Percentiles rank a stretch among this genome's conserved stretches.
Evolutionary conservation across 176 grass and related monocot genomes (phyloP).

Genomic region (Musa schizocarpa): DNA sequence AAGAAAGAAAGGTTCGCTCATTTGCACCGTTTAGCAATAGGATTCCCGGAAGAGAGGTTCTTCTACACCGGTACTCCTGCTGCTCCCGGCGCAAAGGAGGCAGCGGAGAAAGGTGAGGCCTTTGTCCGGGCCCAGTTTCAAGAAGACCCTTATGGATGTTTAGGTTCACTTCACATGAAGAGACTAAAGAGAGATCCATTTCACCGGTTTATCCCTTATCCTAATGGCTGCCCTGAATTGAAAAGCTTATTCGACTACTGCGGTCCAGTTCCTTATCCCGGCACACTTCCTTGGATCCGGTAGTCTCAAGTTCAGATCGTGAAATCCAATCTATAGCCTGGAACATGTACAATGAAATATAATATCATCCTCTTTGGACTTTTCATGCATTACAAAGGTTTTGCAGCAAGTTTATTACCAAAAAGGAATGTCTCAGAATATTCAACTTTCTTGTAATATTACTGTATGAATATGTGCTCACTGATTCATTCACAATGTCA

Average conservation of each 20-base stretch:
- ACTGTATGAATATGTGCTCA: no score
- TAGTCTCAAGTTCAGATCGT: slow-evolving; percentile 2
- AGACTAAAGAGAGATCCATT: slow-evolving; percentile 87
- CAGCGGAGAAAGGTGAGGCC: slow-evolving; percentile 68
- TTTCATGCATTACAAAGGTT: no score
- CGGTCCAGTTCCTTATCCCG: slow-evolving; percentile 58
- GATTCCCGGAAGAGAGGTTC: slow-evolving; percentile 79
- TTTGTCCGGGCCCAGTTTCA: slow-evolving; percentile 58
- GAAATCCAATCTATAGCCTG: no score
- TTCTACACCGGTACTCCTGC: slow-evolving; percentile 63
- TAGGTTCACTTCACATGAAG: slow-evolving; percentile 65
- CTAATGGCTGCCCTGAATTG: slow-evolving; percentile 65
- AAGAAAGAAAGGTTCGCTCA: slow-evolving; percentile 79
- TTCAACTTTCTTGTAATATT: no score
- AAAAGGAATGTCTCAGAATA: no score
- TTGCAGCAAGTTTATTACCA: no score
- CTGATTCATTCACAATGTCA: no score
- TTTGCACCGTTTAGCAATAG: slow-evolving; percentile 60
- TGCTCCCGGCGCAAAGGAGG: slow-evolving; percentile 41
- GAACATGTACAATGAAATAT: no score
- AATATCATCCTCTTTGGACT: no score
- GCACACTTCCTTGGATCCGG: slow-evolving; percentile 63
- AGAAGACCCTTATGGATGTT: slow-evolving; percentile 86
- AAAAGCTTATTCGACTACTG: slow-evolving; percentile 77
- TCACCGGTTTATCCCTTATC: slow-evolving; percentile 69